Percentiles rank a stretch among this genome's conserved stretches.
These are phyloP conservation scores for Plasmodium vivax DNA, from an alignment of 169 alveolate species.

Conservation along the genomic window DNA sequence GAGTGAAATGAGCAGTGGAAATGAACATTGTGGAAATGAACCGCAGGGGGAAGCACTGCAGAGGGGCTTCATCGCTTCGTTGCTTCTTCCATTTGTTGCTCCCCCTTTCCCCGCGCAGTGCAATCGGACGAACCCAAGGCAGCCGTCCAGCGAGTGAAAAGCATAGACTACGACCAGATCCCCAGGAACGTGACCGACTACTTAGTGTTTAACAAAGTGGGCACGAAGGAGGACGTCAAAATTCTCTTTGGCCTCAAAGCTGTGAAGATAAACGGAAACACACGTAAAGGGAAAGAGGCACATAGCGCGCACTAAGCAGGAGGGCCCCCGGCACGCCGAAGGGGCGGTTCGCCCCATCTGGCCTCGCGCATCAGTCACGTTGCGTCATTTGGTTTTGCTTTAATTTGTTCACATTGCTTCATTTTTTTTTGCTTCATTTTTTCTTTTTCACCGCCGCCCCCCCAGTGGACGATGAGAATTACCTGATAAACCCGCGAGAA, in stretches of 20 bases:
- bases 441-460: background rate
- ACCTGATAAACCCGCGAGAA: slow-evolving; percentile 36
- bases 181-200: slow-evolving; percentile 62
- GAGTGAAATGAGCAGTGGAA: background rate
- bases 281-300: slow-evolving; percentile 1
- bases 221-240: slow-evolving; percentile 62
- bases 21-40: background rate
- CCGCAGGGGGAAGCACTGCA: background rate
- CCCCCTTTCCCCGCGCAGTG: background rate
- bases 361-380: too few species aligned
- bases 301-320: background rate
- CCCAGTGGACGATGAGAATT: slow-evolving; percentile 71
- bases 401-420: background rate
- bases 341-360: too few species aligned
- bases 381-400: too few species aligned
- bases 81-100: too few species aligned
- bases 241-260: slow-evolving; percentile 73
- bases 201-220: slow-evolving; percentile 59
- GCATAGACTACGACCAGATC: slow-evolving; percentile 17
- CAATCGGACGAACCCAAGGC: slow-evolving; percentile 38
- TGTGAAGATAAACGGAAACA: slow-evolving; percentile 69
- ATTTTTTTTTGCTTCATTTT: background rate
- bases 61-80: background rate
- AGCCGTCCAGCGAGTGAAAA: slow-evolving; percentile 52
- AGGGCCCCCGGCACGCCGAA: too few species aligned